Base-by-base conservation (phyloP, 192 early-diverging fungal genomes). In the Funneliformis geosporum region DNA sequence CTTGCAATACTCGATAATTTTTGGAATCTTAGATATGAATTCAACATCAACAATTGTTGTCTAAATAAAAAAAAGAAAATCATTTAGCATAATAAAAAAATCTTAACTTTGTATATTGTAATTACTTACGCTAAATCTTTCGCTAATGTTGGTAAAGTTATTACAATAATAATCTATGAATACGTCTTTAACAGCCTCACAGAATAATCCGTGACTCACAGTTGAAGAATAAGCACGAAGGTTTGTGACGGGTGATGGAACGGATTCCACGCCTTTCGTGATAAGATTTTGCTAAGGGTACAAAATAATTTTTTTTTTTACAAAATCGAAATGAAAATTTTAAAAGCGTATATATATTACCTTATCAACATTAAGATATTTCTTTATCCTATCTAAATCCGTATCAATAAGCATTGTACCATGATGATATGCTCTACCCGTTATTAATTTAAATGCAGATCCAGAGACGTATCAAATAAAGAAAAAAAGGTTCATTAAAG, bases 341-440 rank as follows among this genome's bases (percentile, higher is more conserved):
- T 27, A 25, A 80, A 82, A 76, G 11, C 7, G 5, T n/a, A n/a
- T n/a, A n/a, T n/a, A n/a, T n/a, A n/a, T n/a, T 69, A 79, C 77
- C 46, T 70, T 79, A 21, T 50, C 40, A 23, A 70, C 67, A 50
- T 82, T 81, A 38, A 84, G 73, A 59, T 84, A 87, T 18, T 80
- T 81, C 11, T 78, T 80, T 14, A 83, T 61, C 14, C 69, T 60
- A 10, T 80, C 76, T 47, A 97, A 87, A 83, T 98, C 93, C 8
- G 95, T 86, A 79, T 96, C 91, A 72, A 99, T 98, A 50, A 99
- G 85, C 98, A 99, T 98, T 8, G 98, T 99, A 61, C 98, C 98
- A 82, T 99, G 98, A 82, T 98, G 96, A 81, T 97, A 98, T 4
- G 97, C 94, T 70, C 94, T 82, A 8, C 83, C 72, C 73, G 88